Conservation (phyloP, 73 alveolate genomes). For the Paramecium pentaurelia region DNA sequence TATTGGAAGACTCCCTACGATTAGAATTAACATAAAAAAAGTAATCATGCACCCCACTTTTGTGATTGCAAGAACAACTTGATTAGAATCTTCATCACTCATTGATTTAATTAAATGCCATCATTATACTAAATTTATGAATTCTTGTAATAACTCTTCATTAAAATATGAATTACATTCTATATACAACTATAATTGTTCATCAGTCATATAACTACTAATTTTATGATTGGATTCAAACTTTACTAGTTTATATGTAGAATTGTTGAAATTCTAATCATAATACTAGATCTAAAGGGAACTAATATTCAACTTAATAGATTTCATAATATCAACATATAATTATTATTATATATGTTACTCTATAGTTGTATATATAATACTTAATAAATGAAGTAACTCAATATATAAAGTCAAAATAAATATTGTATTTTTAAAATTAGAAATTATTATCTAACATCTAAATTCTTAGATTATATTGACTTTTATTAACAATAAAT, state of each 20-base stretch:
- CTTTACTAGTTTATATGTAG: no score
- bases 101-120: constrained; percentile 15
- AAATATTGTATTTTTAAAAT: background rate
- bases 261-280: no score
- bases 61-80: background rate
- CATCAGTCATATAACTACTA: no score
- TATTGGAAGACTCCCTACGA: constrained; percentile 56
- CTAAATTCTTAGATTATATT: background rate
- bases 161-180: background rate
- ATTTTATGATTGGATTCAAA: no score
- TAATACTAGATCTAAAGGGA: no score
- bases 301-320: no score
- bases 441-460: background rate
- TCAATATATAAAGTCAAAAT: background rate
- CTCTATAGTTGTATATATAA: no score
- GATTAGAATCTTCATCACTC: constrained; percentile 15
- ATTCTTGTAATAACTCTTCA: background rate
- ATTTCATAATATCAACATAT: no score
- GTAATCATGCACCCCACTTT: constrained; percentile 18
- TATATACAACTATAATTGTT: background rate
- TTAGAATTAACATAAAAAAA: constrained; percentile 29
- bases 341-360: no score
- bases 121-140: background rate
- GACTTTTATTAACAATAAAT: background rate
- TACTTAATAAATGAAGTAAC: no score